Evolutionary conservation across 2,329 filamentous ascomycete genomes (phyloP).

Genomic region (Moelleriella libera): DNA sequence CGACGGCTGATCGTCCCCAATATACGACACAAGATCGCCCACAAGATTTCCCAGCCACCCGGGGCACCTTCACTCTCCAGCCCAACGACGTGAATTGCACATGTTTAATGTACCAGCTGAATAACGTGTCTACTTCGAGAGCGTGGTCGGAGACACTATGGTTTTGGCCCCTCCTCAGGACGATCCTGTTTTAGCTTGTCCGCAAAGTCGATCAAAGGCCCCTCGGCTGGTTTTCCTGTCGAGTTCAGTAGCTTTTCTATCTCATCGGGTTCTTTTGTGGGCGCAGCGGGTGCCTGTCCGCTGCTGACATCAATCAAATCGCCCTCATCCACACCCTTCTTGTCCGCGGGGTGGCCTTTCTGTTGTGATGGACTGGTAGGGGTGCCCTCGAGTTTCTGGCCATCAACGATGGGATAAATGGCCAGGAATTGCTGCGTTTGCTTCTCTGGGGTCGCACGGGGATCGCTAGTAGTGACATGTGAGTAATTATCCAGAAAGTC

Average conservation of each 20-base stretch:
- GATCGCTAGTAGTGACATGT: slow-evolving; percentile 12
- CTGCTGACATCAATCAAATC: slow-evolving; percentile 46
- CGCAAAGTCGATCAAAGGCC: slow-evolving; percentile 42
- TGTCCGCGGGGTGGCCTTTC: not conserved
- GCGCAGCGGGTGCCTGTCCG: slow-evolving; percentile 10
- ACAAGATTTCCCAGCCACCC: too few relatives aligned
- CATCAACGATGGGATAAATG: slow-evolving; percentile 72
- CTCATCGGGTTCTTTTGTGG: slow-evolving; percentile 14
- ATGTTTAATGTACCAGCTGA: not conserved
- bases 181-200: slow-evolving; percentile 37
- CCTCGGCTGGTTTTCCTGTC: slow-evolving; percentile 32
- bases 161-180: slow-evolving; percentile 14
- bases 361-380: slow-evolving; percentile 38
- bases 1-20: too few relatives aligned
- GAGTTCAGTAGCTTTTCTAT: slow-evolving; percentile 28
- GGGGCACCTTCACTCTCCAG: too few relatives aligned
- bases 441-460: slow-evolving; percentile 43
- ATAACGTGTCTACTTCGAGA: not conserved
- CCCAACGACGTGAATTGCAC: too few relatives aligned
- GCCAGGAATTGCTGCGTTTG: slow-evolving; percentile 72
- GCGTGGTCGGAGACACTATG: not conserved
- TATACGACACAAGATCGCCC: too few relatives aligned
- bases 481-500: slow-evolving; percentile 4
- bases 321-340: slow-evolving; percentile 9
- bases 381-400: slow-evolving; percentile 46